phyloP scores from a whole-genome alignment of 805 yeast species.

The Barnettozyma wickerhamii region DNA sequence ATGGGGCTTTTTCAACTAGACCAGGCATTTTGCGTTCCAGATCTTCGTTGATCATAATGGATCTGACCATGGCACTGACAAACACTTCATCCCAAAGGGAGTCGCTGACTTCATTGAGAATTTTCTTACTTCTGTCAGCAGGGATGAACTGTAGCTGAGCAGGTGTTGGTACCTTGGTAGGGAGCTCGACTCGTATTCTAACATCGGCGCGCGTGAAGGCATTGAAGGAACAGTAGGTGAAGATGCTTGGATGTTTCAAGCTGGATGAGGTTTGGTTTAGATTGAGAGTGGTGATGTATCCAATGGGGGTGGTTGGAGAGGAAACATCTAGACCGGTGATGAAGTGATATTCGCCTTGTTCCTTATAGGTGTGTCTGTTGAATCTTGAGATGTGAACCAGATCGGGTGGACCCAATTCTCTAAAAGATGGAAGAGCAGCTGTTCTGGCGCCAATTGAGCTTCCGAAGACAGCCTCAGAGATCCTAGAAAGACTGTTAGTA shows the following conservation, averaged over 20 bases:
- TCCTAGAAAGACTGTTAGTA: slow-evolving; percentile 25
- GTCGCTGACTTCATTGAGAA: slow-evolving; percentile 28
- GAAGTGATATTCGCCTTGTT: slow-evolving; percentile 47
- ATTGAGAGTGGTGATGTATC: slow-evolving; percentile 38
- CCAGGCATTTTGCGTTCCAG: slow-evolving; percentile 56
- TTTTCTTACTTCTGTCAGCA: slow-evolving; percentile 33
- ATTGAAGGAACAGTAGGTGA: slow-evolving; percentile 67
- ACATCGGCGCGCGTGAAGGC: slow-evolving; percentile 66
- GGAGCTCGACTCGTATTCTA: slow-evolving; percentile 57
- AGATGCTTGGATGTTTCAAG: slow-evolving; percentile 25
- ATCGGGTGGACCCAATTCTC: slow-evolving; percentile 74
- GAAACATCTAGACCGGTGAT: slow-evolving; percentile 45
- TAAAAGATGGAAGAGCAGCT: slow-evolving; percentile 32
- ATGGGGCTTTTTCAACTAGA: slow-evolving; percentile 44
- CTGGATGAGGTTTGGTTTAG: slow-evolving; percentile 19
- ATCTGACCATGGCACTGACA: slow-evolving; percentile 53
- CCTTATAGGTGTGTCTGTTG: slow-evolving; percentile 29
- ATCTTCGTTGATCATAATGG: slow-evolving; percentile 48
- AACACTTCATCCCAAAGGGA: slow-evolving; percentile 57
- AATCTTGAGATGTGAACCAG: slow-evolving; percentile 46
- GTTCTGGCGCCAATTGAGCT: slow-evolving; percentile 52
- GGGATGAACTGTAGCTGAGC: slow-evolving; percentile 30
- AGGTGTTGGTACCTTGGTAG: slow-evolving; percentile 36
- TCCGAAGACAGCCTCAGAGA: slow-evolving; percentile 45
- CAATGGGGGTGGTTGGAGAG: slow-evolving; percentile 41